phyloP scores from a whole-genome alignment of 768 basidiomycete genomes.

The Boletus rufocinnamomeus region DNA sequence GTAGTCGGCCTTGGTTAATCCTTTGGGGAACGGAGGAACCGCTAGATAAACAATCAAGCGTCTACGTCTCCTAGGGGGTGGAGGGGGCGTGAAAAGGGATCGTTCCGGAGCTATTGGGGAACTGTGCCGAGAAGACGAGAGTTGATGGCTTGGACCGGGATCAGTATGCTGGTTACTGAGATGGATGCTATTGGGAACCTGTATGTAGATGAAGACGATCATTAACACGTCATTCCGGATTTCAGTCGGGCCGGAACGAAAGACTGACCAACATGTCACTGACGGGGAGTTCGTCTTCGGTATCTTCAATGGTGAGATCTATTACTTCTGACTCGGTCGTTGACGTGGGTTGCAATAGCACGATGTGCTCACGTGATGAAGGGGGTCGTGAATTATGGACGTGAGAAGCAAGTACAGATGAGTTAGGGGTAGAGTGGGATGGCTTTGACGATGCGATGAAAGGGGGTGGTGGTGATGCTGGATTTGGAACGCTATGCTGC shows the following conservation, averaged over 20 bases:
- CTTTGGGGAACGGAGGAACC: slow-evolving; percentile 27
- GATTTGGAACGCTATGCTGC: slow-evolving; percentile 9
- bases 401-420: slow-evolving; percentile 10
- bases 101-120: slow-evolving; percentile 13
- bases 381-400: slow-evolving; percentile 2
- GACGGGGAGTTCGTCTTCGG: slow-evolving; percentile 20
- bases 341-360: not conserved
- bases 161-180: not conserved
- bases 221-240: slow-evolving; percentile 1
- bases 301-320: slow-evolving; percentile 28
- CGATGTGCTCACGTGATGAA: slow-evolving; percentile 1
- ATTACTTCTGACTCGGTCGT: slow-evolving; percentile 15
- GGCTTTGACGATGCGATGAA: not conserved
- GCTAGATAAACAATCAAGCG: slow-evolving; percentile 19
- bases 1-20: slow-evolving; percentile 25
- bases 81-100: slow-evolving; percentile 36
- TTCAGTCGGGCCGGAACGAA: slow-evolving; percentile 5
- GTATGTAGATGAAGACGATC: slow-evolving; percentile 1
- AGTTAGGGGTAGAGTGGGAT: slow-evolving; percentile 6
- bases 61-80: slow-evolving; percentile 14
- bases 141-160: slow-evolving; percentile 10
- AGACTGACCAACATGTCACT: slow-evolving; percentile 22
- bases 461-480: not conserved
- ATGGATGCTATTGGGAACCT: slow-evolving; percentile 1
- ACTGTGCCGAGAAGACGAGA: not conserved